Evolutionary conservation across 139 green algal species (phyloP).

Genomic region (Coelastrella sp.): DNA sequence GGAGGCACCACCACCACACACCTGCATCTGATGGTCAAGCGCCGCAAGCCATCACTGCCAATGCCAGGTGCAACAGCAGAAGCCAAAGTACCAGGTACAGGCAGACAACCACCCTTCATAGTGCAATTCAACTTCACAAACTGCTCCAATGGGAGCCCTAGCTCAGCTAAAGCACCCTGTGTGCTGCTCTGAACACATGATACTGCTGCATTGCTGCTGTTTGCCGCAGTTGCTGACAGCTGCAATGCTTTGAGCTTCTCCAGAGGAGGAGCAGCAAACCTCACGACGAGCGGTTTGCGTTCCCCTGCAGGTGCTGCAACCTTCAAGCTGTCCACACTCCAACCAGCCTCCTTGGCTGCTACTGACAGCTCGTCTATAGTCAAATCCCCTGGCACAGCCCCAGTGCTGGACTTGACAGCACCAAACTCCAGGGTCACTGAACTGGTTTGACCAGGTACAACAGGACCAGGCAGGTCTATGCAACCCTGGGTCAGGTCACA

Average conservation of each 20-base stretch:
- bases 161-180: background rate
- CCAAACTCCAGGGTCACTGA: slow-evolving; percentile 52
- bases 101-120: slow-evolving; percentile 33
- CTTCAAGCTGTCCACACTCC: slow-evolving; percentile 53
- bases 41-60: background rate
- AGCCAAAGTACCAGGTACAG: background rate
- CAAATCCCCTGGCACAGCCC: slow-evolving; percentile 55
- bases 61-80: background rate
- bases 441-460: background rate
- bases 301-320: slow-evolving; percentile 56
- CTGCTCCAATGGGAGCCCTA: slow-evolving; percentile 7
- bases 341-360: slow-evolving; percentile 60
- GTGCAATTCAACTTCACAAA: background rate
- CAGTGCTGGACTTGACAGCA: slow-evolving; percentile 54
- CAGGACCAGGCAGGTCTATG: slow-evolving; percentile 13
- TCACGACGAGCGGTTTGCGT: slow-evolving; percentile 49
- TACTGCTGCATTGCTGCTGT: background rate
- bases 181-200: background rate
- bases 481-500: background rate
- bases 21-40: background rate
- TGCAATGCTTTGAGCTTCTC: slow-evolving; percentile 3
- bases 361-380: slow-evolving; percentile 54
- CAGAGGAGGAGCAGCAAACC: slow-evolving; percentile 37
- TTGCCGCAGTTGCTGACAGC: background rate
- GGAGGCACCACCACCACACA: slow-evolving; percentile 17